Evolutionary conservation across 2,329 filamentous ascomycete genomes (phyloP).

Genomic region (Beauveria asiatica): DNA sequence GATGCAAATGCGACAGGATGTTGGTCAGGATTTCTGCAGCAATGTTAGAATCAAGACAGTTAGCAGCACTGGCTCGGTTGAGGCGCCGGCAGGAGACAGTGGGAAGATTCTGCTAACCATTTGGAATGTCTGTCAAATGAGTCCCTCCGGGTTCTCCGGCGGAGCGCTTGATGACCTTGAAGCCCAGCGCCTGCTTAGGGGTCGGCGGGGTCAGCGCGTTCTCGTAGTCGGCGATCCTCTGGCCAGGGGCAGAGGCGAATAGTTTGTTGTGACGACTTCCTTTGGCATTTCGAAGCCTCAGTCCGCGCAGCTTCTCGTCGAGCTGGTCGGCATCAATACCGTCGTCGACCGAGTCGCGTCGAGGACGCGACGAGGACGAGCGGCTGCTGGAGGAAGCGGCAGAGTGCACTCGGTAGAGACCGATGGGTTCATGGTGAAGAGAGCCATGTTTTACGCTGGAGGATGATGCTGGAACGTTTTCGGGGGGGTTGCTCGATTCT

Average conservation of each 20-base stretch:
- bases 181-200: conserved; percentile 40
- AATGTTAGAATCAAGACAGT: neutral
- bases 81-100: neutral
- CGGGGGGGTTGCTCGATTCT: conserved; percentile 31
- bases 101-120: conserved; percentile 51
- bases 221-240: conserved; percentile 53
- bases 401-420: conserved; percentile 24
- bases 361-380: conserved; percentile 27
- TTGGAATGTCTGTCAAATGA: conserved; percentile 58
- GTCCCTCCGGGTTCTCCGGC: conserved; percentile 30
- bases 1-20: conserved; percentile 80
- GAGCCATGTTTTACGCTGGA: conserved; percentile 49
- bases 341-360: conserved; percentile 20
- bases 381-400: conserved; percentile 27
- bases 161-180: conserved; percentile 46
- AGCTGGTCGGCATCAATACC: conserved; percentile 33
- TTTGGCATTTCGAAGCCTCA: conserved; percentile 34
- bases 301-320: conserved; percentile 41
- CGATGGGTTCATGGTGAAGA: conserved; percentile 34
- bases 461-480: conserved; percentile 24
- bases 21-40: conserved; percentile 79
- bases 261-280: conserved; percentile 15
- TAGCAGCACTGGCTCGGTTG: neutral
- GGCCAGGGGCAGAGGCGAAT: conserved; percentile 31
- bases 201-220: conserved; percentile 43